Conservation (phyloP, 371 early-diverging fungal genomes). For the Aphelidium insulamus region DNA sequence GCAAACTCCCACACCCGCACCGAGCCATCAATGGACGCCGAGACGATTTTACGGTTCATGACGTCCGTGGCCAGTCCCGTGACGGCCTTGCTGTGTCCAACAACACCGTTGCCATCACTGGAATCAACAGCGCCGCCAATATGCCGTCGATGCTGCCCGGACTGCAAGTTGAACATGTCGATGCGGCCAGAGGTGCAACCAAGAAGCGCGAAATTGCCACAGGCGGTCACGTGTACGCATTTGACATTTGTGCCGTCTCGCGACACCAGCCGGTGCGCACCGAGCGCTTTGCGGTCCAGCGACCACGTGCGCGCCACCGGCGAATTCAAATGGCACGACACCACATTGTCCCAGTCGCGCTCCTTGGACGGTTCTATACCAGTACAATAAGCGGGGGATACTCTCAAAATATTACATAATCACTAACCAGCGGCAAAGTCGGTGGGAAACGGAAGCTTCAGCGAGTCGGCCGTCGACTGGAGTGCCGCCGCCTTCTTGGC, state of each 20-base stretch:
- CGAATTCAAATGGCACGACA: conserved; percentile 60
- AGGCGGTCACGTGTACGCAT: conserved; percentile 50
- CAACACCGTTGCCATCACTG: neutral
- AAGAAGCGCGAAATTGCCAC: conserved; percentile 78
- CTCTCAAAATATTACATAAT: conserved; percentile 2
- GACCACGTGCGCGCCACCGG: conserved; percentile 57
- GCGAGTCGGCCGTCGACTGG: conserved; percentile 26
- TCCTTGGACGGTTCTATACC: conserved; percentile 25
- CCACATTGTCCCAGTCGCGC: conserved; percentile 71
- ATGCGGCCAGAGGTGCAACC: conserved; percentile 53
- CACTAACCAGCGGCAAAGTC: conserved; percentile 28
- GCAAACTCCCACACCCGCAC: conserved; percentile 66
- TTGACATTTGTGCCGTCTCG: conserved; percentile 38
- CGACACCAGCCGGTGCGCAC: conserved; percentile 33
- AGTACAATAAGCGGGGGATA: neutral
- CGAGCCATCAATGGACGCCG: conserved; percentile 53
- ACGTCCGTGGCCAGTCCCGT: conserved; percentile 55
- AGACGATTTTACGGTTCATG: conserved; percentile 41
- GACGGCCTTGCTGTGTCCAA: conserved; percentile 56
- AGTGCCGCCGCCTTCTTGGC: conserved; percentile 37
- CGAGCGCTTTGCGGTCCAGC: conserved; percentile 43
- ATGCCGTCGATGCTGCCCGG: conserved; percentile 46
- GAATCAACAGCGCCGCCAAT: conserved; percentile 19
- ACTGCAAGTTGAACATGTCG: conserved; percentile 86
- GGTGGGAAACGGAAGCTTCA: conserved; percentile 46